Conservation (phyloP, 2,329 filamentous ascomycete genomes). For the Phaeosphaeria sp. region DNA sequence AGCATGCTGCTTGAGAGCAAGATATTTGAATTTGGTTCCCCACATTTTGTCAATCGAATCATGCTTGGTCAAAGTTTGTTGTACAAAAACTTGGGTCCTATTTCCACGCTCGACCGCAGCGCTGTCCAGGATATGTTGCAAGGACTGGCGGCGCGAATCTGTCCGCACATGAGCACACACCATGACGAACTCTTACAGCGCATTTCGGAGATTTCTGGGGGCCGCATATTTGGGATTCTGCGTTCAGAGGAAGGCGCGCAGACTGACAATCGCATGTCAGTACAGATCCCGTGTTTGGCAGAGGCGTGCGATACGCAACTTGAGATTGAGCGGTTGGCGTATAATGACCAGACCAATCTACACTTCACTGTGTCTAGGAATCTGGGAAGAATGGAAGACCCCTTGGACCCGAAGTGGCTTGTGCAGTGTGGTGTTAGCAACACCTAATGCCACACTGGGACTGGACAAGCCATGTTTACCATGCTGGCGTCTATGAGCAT, state of each 20-base stretch:
- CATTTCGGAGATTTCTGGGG: not conserved
- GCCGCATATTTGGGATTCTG: not conserved
- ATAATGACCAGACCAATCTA: not conserved
- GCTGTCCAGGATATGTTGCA: not conserved
- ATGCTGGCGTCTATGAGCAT: not conserved
- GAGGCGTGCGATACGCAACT: not conserved
- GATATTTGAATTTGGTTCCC: not conserved
- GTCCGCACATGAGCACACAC: slow-evolving; percentile 2
- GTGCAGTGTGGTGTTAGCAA: not conserved
- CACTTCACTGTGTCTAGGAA: not conserved
- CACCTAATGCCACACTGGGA: not conserved
- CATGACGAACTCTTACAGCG: not conserved
- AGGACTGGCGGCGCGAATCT: not conserved
- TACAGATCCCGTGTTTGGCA: not conserved
- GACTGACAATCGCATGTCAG: not conserved
- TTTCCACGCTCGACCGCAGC: not conserved
- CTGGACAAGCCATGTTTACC: not conserved
- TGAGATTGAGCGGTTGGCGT: not conserved
- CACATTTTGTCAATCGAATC: not conserved
- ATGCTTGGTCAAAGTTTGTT: not conserved
- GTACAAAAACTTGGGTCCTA: not conserved
- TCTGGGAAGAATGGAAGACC: not conserved
- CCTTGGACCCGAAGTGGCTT: not conserved
- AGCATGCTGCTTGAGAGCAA: not conserved
- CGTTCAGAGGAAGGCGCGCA: not conserved